Base-by-base conservation (phyloP, 129 eudicot species). In the Lactuca saligna region DNA sequence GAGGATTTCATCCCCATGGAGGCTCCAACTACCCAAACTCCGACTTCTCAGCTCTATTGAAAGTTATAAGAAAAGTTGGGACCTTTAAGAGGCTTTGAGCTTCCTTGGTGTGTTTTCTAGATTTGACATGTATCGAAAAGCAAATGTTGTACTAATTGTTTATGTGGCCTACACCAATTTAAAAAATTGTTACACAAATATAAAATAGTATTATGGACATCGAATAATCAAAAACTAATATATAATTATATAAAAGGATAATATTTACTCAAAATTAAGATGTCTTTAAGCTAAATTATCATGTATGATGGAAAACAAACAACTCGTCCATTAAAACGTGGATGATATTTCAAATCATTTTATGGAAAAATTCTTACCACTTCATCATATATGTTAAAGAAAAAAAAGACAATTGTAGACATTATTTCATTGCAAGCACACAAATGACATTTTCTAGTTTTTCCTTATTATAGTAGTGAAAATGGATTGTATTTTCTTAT, bases 231-330 rank as follows among this genome's bases (percentile, higher is more conserved):
- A n/a, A n/a, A n/a, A n/a, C n/a, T n/a, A n/a, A n/a, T 55, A 69
- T 29, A 12, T 31, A 31, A n/a, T 1, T 17, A 8, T 13, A 11
- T 20, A 44, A 25, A 57, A 44, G 11, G 57, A 61, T 8, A 15
- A 62, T 44, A 15, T 64, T 48, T 12, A 79, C 99, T 85, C 68
- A 89, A 97, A 94, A 59, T 94, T 97, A 53, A 94, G 97, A 89
- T 94, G 99, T 81, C 99, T 94, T 97, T 97, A 94, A 44, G 99
- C 79, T 42, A 94, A 63, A 75, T 94, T 89, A 88, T 94, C 97
- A 58, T 76, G 82, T 72, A 38, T 53, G 96, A 81, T 7, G 99
- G 97, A 68, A 87, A 94, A 75, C 96, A 94, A 33, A 89, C 97
- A 20, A 95, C 90, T 33, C 99, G 83, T n/a, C 97, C 99, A 83